phyloP scores from a whole-genome alignment of 2,329 filamentous ascomycete species.

The Beauveria medogensis region DNA sequence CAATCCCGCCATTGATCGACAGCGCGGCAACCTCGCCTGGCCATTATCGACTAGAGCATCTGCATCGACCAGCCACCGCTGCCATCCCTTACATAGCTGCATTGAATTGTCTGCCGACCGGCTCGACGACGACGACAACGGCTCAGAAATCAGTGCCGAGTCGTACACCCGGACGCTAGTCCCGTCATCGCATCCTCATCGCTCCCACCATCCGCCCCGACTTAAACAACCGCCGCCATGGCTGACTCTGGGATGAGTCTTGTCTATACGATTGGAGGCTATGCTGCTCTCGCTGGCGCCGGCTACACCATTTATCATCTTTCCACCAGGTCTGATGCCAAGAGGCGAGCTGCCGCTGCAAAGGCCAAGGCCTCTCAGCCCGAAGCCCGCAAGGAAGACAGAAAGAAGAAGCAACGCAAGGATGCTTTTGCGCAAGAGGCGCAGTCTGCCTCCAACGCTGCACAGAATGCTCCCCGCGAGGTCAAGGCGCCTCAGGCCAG shows the following conservation, averaged over 20 bases:
- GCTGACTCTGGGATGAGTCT: conserved; percentile 26
- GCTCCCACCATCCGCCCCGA: not conserved
- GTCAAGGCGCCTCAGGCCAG: conserved; percentile 22
- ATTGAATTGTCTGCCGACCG: not conserved
- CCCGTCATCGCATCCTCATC: conserved; percentile 1
- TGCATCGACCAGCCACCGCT: not conserved
- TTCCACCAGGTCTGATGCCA: conserved; percentile 25
- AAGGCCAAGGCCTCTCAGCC: conserved; percentile 21
- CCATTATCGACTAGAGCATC: conserved; percentile 4
- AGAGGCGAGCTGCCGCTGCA: conserved; percentile 21
- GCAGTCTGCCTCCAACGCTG: conserved; percentile 25
- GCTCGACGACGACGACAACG: not conserved
- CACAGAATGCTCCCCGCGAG: conserved; percentile 27
- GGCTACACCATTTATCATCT: conserved; percentile 28
- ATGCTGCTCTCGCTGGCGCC: conserved; percentile 28
- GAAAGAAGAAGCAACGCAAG: conserved; percentile 39
- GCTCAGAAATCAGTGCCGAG: not conserved
- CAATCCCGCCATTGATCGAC: conserved; percentile 1
- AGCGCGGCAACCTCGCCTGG: conserved; percentile 9
- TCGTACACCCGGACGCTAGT: conserved; percentile 17
- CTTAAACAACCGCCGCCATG: conserved; percentile 19
- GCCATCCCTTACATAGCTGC: not conserved
- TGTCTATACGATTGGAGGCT: conserved; percentile 29
- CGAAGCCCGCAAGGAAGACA: conserved; percentile 32
- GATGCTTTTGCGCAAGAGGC: conserved; percentile 32